Conservation (phyloP, 208 protist genomes). For the Sergeia podlipaevii region DNA sequence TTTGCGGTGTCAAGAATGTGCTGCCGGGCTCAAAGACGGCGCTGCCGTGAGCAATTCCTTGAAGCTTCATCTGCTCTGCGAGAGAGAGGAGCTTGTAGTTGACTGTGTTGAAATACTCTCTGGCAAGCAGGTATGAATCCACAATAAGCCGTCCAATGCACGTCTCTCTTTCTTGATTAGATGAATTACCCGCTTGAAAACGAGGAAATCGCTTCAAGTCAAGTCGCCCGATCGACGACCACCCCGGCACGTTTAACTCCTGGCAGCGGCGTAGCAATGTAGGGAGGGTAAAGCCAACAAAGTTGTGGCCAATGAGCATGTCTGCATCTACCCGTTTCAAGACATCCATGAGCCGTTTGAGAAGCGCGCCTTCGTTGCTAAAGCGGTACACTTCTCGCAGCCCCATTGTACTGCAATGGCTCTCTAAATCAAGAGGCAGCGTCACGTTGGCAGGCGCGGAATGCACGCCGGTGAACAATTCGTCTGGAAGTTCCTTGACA, state of each 20-base stretch:
- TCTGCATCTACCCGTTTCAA: constrained; percentile 93
- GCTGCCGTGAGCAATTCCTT: constrained; percentile 56
- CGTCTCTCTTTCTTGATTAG: constrained; percentile 74
- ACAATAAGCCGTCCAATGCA: constrained; percentile 93
- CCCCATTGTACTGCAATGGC: constrained; percentile 62
- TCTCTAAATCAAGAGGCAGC: constrained; percentile 81
- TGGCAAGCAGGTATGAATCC: constrained; percentile 93
- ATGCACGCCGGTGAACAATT: constrained; percentile 58
- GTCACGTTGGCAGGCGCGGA: constrained; percentile 22
- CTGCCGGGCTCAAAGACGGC: constrained; percentile 61
- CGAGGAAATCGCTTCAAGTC: constrained; percentile 80
- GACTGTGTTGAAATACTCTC: constrained; percentile 91
- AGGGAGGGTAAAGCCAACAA: constrained; percentile 96
- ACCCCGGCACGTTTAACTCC: constrained; percentile 80
- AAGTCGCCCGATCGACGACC: constrained; percentile 91
- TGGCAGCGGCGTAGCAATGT: constrained; percentile 95
- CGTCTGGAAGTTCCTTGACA: constrained; percentile 29
- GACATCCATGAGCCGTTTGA: constrained; percentile 73
- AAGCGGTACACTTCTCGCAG: constrained; percentile 49
- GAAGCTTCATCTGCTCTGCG: constrained; percentile 60
- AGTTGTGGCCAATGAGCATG: constrained; percentile 96
- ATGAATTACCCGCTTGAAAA: constrained; percentile 30
- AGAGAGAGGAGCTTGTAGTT: constrained; percentile 90
- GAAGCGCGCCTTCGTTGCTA: constrained; percentile 73
- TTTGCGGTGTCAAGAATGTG: constrained; percentile 43